phyloP scores from a whole-genome alignment of 2,329 filamentous ascomycete species.

The Zalaria sp. region DNA sequence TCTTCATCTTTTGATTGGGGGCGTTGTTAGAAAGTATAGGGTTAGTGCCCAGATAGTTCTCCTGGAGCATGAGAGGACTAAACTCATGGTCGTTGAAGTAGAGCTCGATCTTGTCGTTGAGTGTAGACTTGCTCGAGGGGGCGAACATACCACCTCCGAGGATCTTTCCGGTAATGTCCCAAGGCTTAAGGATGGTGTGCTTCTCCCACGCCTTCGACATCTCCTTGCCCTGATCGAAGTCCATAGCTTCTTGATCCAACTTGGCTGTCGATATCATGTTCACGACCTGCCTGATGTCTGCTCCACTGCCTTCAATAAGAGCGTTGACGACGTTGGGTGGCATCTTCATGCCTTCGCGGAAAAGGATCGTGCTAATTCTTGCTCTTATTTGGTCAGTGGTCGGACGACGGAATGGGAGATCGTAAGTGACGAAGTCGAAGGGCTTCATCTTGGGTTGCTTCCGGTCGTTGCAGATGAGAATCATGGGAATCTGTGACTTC shows the following conservation, averaged over 20 bases:
- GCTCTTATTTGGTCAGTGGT: conserved; percentile 84
- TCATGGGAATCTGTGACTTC: conserved; percentile 87
- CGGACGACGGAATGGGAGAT: conserved; percentile 76
- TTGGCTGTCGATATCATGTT: conserved; percentile 97
- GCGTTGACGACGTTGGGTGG: conserved; percentile 75
- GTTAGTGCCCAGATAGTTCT: conserved; percentile 83
- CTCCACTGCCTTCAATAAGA: conserved; percentile 86
- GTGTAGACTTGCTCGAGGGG: conserved; percentile 63
- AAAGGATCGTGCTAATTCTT: conserved; percentile 89
- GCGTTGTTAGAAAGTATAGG: conserved; percentile 51
- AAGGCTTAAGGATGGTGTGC: conserved; percentile 88
- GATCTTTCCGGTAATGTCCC: conserved; percentile 94
- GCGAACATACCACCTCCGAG: conserved; percentile 78
- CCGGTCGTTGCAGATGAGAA: conserved; percentile 95
- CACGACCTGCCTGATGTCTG: conserved; percentile 94
- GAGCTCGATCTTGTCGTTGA: conserved; percentile 96
- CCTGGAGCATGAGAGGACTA: conserved; percentile 93
- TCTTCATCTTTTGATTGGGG: conserved; percentile 42
- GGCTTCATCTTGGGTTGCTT: conserved; percentile 94
- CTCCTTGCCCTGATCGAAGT: conserved; percentile 72
- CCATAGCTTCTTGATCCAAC: conserved; percentile 66
- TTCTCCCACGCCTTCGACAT: conserved; percentile 99
- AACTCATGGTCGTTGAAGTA: conserved; percentile 99
- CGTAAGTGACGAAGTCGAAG: conserved; percentile 74
- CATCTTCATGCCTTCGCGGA: conserved; percentile 77